Evolutionary conservation across 345 rosid genomes (phyloP).

Genomic region (Acer yangbiense): DNA sequence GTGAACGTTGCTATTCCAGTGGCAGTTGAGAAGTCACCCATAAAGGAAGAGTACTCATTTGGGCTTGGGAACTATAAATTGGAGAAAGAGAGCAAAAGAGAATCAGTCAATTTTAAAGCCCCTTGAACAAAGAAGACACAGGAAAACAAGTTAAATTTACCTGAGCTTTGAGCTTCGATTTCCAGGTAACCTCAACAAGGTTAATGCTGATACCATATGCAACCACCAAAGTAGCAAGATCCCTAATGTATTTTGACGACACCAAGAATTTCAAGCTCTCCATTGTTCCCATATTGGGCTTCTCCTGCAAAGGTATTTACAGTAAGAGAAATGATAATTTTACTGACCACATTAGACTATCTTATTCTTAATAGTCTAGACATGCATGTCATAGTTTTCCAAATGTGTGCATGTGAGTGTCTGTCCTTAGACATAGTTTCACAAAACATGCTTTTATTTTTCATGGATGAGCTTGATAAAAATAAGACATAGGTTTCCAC

Average conservation of each 20-base stretch:
- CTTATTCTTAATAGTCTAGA: neutral
- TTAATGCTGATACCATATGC: slow-evolving; percentile 98
- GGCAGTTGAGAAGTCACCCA: slow-evolving; percentile 97
- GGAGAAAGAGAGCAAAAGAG: neutral
- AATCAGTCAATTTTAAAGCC: slow-evolving; percentile 3
- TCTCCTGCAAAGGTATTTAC: slow-evolving; percentile 53
- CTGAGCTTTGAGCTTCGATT: slow-evolving; percentile 99
- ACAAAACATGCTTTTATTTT: neutral
- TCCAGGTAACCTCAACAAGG: slow-evolving; percentile 99
- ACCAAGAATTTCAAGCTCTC: slow-evolving; percentile 97
- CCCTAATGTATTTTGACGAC: slow-evolving; percentile 85
- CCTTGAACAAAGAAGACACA: neutral
- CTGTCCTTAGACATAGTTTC: neutral
- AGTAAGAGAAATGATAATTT: slow-evolving; percentile 2
- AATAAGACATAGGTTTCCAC: neutral
- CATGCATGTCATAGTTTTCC: neutral
- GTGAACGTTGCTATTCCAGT: slow-evolving; percentile 89
- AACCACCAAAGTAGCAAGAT: slow-evolving; percentile 95
- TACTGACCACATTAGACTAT: neutral
- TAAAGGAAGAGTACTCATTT: slow-evolving; percentile 92
- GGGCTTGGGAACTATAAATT: slow-evolving; percentile 88
- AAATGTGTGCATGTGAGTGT: neutral
- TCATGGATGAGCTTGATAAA: neutral
- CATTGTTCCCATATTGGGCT: slow-evolving; percentile 89
- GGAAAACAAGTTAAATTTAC: slow-evolving; percentile 37